Evolutionary conservation across 169 alveolate species (phyloP).

Genomic region (Theileria equi): DNA sequence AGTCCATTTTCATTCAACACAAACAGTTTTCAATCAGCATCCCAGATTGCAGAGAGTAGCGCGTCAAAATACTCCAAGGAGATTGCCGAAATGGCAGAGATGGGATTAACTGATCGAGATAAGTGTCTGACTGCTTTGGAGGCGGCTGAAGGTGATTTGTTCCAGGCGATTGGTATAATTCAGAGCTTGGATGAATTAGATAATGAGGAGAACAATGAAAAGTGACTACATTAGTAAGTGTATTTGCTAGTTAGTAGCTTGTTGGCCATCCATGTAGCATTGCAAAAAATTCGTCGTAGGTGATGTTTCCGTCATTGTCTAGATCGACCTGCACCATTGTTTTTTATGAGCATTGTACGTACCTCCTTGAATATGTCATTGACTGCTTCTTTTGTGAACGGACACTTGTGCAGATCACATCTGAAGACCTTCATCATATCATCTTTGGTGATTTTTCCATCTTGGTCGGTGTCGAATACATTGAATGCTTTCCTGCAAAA

Average conservation of each 20-base stretch:
- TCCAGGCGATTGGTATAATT: conserved; percentile 74
- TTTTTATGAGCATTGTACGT: conserved; percentile 8
- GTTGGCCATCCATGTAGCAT: conserved; percentile 68
- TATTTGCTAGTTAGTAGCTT: conserved; percentile 7
- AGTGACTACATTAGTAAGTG: not conserved
- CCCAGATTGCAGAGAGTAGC: conserved; percentile 2
- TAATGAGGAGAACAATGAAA: conserved; percentile 9
- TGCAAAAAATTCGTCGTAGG: conserved; percentile 70
- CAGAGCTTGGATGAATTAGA: conserved; percentile 65
- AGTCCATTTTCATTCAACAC: conserved; percentile 1
- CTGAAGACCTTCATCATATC: conserved; percentile 67
- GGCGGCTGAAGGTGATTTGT: conserved; percentile 79
- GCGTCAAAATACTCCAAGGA: conserved; percentile 48
- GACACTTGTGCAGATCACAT: conserved; percentile 10
- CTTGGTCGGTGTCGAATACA: conserved; percentile 88
- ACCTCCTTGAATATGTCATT: conserved; percentile 64
- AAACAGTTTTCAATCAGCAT: conserved; percentile 11
- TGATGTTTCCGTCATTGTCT: conserved; percentile 73
- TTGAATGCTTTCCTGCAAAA: conserved; percentile 87
- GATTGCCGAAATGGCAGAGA: conserved; percentile 69
- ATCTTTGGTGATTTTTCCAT: conserved; percentile 83
- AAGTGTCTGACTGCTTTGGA: conserved; percentile 76
- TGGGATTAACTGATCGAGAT: conserved; percentile 79
- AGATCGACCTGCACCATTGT: conserved; percentile 62
- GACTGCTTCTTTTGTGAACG: conserved; percentile 45